phyloP scores from a whole-genome alignment of 2,329 filamentous ascomycete species.

The Zymoseptoria passerinii region DNA sequence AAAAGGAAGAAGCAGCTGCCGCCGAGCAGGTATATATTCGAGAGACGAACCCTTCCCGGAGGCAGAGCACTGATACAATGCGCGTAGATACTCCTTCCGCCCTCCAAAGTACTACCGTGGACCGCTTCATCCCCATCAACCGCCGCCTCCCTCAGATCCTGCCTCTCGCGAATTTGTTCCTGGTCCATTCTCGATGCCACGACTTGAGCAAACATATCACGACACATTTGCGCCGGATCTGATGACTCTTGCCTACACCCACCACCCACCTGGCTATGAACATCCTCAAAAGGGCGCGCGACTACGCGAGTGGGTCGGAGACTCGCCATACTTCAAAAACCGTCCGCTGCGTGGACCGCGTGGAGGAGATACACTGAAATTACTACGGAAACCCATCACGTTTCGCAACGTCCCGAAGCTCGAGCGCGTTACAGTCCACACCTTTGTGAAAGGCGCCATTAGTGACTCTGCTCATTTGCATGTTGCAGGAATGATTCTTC shows the following conservation, averaged over 20 bases:
- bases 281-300: constrained; percentile 52
- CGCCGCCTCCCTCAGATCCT: constrained; percentile 77
- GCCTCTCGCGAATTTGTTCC: constrained; percentile 81
- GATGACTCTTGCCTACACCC: constrained; percentile 79
- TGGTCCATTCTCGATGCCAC: constrained; percentile 80
- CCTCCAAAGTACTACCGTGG: constrained; percentile 92
- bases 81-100: constrained; percentile 78
- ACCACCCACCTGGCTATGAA: constrained; percentile 70
- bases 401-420: constrained; percentile 83
- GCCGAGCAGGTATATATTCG: constrained; percentile 42
- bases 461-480: constrained; percentile 68
- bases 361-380: constrained; percentile 62
- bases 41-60: neutral
- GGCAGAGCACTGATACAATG: neutral
- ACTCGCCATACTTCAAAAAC: constrained; percentile 91
- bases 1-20: constrained; percentile 39
- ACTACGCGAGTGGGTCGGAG: constrained; percentile 77
- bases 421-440: constrained; percentile 71
- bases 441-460: constrained; percentile 58
- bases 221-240: constrained; percentile 79
- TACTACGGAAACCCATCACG: constrained; percentile 58
- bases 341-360: constrained; percentile 75
- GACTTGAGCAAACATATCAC: constrained; percentile 83
- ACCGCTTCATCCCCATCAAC: constrained; percentile 85
- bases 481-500: constrained; percentile 73